Base-by-base conservation (phyloP, 1,284 basidiomycete species). In the Naganishia sp. region DNA sequence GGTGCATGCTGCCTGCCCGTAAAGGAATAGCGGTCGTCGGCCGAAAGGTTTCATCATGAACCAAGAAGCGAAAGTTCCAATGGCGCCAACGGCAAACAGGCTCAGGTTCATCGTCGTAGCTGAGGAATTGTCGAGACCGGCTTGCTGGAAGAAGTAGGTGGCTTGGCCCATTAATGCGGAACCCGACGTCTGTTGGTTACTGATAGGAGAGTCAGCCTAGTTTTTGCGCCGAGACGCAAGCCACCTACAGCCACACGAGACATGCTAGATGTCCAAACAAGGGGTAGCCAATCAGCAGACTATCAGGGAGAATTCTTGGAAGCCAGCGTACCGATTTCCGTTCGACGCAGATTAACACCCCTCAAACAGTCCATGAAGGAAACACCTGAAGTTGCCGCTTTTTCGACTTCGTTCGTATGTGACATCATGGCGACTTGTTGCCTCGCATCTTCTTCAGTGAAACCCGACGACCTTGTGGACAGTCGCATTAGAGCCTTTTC, bases 391-490 rank as follows among this genome's bases (percentile, higher is more conserved):
- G 70, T 69, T 28, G 71, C 67, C 5, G 68, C 69, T 72, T 77
- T 78, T 67, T 82, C 81, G 61, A 81, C 67, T 65, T 75, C 73
- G 72, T 81, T 78, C 64, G 80, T 82, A 73, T 81, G 77, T 49
- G 72, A 67, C 71, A 81, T 78, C 69, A 79, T 69, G 43, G 75
- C 72, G 48, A 80, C 74, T 15, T 70, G 68, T 54, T 77, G 71
- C 53, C 75, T 70, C 57, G 74, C 72, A 48, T 73, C 71, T 33
- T 74, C 74, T 53, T 59, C 69, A 33, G 25, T 63, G 61, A 59
- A 68, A 9, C 61, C 61, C 42, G 66, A 63, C 6, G 46, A 49
- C 31, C 44, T 54, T 6, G 61, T 44, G 21, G 61, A 70, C 16
- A 81, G 69, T 56, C 75, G 68, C 2, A 53, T 50, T 39, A 81